Evolutionary conservation across 2,329 filamentous ascomycete genomes (phyloP), one percentile per base, ranked within the genome.

Genomic region (Rhynchosporium secalis): DNA sequence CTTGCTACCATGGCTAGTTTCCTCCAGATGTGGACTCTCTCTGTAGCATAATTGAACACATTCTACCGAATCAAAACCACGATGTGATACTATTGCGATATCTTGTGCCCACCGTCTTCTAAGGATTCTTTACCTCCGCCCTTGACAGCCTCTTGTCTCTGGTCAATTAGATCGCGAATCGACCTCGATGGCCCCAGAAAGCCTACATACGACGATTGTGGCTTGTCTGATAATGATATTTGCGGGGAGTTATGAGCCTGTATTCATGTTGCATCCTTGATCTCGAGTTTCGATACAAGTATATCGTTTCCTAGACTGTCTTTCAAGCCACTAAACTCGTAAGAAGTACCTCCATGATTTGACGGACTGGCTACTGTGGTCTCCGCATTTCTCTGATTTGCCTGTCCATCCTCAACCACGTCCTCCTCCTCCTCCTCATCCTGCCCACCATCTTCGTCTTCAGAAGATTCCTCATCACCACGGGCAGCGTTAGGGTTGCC

Each of bases 381-480:
- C 29, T 58, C 56, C 2, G 1, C 46, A 58, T 12, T 20, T 28
- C n/a, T 56, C 9, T 41, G 31, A 40, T 7, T 7, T 4, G 13
- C 29, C 31, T 52, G 28, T 47, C 31, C 48, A 8, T 45, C 38
- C 46, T 57, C 47, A 68, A 69, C 74, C 2, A 72, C 72, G 3
- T 75, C 75, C 2, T 72, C 70, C 2, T 75, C 70, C 2, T 75
- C 72, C 3, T 67, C 65, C n/a, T 28, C 40, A 5, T 72, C 66
- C 1, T 73, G 71, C 4, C 72, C 70, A 12, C 70, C 69, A 7
- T 71, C 72, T 1, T 68, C 69, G 3, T 68, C 75, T 3, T 77
- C 76, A 2, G 76, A 78, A 6, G 74, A 74, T n/a, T 77, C 76
- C 49, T 77, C 74, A 48, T 74, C 71, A 46, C 72, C 67, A 52